Evolutionary conservation across 2,329 filamentous ascomycete genomes (phyloP).

Genomic region (Arthrobotrys musiformis): DNA sequence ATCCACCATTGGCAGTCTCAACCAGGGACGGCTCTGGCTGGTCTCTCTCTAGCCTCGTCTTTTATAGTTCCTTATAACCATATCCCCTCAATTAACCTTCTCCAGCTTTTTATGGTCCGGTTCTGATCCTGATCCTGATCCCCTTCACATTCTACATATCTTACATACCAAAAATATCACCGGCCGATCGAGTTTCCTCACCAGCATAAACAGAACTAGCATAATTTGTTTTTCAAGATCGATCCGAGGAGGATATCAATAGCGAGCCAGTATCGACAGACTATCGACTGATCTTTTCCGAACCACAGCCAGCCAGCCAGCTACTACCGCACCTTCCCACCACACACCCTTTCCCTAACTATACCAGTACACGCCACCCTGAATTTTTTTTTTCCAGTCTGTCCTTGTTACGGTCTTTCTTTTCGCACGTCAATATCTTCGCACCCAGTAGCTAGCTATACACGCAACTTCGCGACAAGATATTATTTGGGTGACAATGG

Average conservation of each 20-base stretch:
- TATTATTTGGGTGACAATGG: constrained; percentile 54
- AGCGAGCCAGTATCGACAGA: constrained; percentile 41
- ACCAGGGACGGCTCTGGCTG: constrained; percentile 44
- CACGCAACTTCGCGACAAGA: constrained; percentile 53
- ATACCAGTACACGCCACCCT: constrained; percentile 49
- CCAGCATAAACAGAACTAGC: constrained; percentile 4
- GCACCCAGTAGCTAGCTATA: constrained; percentile 50
- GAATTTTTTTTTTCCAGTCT: constrained; percentile 48
- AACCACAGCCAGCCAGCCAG: constrained; percentile 5
- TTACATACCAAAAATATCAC: constrained; percentile 52
- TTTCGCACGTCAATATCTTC: constrained; percentile 54
- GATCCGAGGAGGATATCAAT: constrained; percentile 35
- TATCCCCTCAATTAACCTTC: constrained; percentile 54
- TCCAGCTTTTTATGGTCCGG: constrained; percentile 47
- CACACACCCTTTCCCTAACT: constrained; percentile 49
- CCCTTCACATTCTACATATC: constrained; percentile 32
- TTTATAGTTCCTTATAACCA: constrained; percentile 54
- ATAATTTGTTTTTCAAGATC: constrained; percentile 50
- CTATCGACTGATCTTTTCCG: constrained; percentile 55
- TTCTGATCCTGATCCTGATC: constrained; percentile 35
- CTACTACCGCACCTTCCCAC: constrained; percentile 30
- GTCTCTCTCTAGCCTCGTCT: constrained; percentile 51
- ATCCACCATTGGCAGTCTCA: constrained; percentile 53
- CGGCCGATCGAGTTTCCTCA: constrained; percentile 46
- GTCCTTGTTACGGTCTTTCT: constrained; percentile 46